phyloP scores from a whole-genome alignment of 2,329 filamentous ascomycete genomes.

The Fusarium tuaranense region DNA sequence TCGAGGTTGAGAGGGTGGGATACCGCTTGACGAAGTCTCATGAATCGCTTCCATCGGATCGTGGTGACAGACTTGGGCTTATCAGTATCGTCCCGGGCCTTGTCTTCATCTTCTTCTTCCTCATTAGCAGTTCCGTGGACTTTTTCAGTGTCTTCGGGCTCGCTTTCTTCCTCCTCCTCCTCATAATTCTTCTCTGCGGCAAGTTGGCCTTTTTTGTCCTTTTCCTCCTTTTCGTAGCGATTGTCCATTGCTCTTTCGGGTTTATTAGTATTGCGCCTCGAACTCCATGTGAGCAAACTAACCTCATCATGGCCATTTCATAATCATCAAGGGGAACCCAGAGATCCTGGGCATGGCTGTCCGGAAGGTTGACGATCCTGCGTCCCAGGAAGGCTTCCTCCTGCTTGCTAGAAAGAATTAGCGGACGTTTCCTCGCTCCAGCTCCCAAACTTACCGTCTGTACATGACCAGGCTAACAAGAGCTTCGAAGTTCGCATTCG shows the following conservation, averaged over 20 bases:
- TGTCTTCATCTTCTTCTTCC: background rate
- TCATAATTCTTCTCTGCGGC: background rate
- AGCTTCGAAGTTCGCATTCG: constrained; percentile 31
- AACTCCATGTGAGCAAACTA: background rate
- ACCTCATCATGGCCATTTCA: constrained; percentile 45
- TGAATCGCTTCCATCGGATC: background rate
- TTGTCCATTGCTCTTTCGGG: background rate
- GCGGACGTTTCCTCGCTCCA: background rate
- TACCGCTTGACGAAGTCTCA: constrained; percentile 27
- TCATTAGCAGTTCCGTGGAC: background rate
- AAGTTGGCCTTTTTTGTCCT: background rate
- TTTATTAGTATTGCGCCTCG: background rate
- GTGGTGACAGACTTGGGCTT: background rate
- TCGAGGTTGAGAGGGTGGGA: constrained; percentile 49
- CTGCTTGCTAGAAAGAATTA: constrained; percentile 35
- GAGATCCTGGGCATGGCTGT: constrained; percentile 24
- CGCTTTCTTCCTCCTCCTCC: background rate
- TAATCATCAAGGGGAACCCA: constrained; percentile 41
- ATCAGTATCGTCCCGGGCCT: background rate
- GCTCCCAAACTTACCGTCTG: constrained; percentile 39
- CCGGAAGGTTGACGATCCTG: constrained; percentile 43
- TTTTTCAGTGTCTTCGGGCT: background rate
- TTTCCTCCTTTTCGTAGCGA: background rate
- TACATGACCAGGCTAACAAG: constrained; percentile 43
- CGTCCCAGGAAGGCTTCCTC: constrained; percentile 45